Evolutionary conservation across 2,329 filamentous ascomycete species (phyloP).

Genomic region (Cadophora gregata): DNA sequence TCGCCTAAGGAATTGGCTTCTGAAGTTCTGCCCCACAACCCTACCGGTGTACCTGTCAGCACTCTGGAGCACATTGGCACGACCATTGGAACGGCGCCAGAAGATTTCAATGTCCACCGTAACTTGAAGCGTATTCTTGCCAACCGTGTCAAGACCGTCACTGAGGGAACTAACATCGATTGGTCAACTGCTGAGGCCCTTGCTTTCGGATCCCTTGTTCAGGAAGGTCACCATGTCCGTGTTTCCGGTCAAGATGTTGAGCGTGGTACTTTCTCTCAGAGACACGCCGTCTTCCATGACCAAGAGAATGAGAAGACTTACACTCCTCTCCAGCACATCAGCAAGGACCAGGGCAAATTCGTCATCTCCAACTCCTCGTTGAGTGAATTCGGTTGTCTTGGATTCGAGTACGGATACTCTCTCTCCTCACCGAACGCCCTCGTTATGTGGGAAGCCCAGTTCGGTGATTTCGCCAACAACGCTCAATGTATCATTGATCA

Average conservation of each 20-base stretch:
- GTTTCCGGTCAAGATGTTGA: conserved; percentile 99
- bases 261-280: conserved; percentile 98
- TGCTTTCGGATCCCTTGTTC: conserved; percentile 88
- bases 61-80: conserved; percentile 82
- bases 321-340: conserved; percentile 88
- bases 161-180: conserved; percentile 93
- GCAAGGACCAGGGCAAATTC: conserved; percentile 91
- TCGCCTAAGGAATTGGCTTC: conserved; percentile 96
- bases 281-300: conserved; percentile 96
- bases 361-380: conserved; percentile 96
- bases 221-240: conserved; percentile 95
- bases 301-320: conserved; percentile 93
- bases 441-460: conserved; percentile 99
- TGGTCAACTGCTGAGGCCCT: conserved; percentile 97
- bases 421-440: conserved; percentile 95
- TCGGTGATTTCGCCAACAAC: conserved; percentile 99
- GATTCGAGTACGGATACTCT: conserved; percentile 99
- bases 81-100: conserved; percentile 78
- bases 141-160: conserved; percentile 88
- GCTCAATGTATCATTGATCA: conserved; percentile 99
- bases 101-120: conserved; percentile 87
- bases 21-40: conserved; percentile 89
- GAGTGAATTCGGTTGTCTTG: conserved; percentile 74
- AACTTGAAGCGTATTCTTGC: conserved; percentile 96
- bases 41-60: conserved; percentile 77